Percentiles rank a stretch among this genome's conserved stretches.
Conservation (phyloP, 805 yeast species). For the Lipomyces sp. region DNA sequence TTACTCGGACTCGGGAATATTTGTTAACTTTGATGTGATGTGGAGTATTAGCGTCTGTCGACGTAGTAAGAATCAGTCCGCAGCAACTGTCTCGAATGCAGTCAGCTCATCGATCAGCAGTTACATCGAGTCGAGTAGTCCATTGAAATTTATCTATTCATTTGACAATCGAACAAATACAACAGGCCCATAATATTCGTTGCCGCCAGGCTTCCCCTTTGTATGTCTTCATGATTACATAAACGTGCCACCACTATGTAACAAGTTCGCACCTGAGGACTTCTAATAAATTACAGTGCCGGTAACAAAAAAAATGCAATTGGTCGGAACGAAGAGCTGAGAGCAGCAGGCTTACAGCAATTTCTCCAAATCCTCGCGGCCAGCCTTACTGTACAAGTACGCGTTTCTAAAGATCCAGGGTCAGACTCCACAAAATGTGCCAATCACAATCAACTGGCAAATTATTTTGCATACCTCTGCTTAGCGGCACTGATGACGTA, state of each 20-base stretch:
- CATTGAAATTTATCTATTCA: neutral
- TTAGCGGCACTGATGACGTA: slow-evolving; percentile 84
- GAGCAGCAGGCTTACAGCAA: slow-evolving; percentile 26
- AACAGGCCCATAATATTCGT: neutral
- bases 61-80: too few species aligned
- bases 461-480: slow-evolving; percentile 52
- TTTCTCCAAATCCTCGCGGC: slow-evolving; percentile 89
- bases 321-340: neutral
- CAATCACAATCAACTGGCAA: neutral
- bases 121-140: neutral
- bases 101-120: too few species aligned
- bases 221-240: neutral
- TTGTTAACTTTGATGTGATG: neutral
- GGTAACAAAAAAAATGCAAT: neutral
- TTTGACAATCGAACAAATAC: neutral
- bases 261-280: too few species aligned
- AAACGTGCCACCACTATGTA: neutral
- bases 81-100: too few species aligned
- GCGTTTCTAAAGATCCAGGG: slow-evolving; percentile 52
- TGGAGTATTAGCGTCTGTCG: too few species aligned
- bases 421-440: neutral
- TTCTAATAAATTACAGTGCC: neutral
- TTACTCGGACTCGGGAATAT: neutral
- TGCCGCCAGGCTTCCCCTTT: neutral
- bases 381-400: slow-evolving; percentile 95